Evolutionary conservation across 495 filamentous ascomycete species (phyloP).

Genomic region (Choiromyces venosus): DNA sequence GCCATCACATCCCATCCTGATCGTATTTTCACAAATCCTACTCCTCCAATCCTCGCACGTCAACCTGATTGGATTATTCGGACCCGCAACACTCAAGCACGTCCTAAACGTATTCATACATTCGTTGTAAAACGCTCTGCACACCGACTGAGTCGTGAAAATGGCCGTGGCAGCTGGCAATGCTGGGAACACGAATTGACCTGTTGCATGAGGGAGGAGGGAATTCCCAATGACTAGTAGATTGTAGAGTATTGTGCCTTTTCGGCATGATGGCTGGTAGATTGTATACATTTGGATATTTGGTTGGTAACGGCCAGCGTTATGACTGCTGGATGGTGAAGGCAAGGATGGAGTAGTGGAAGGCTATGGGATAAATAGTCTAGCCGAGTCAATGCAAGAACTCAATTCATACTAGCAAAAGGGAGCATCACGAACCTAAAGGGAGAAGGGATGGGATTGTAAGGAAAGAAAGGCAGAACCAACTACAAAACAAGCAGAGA

Average conservation of each 20-base stretch:
- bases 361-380: neutral
- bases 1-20: slow-evolving; percentile 26
- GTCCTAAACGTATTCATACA: slow-evolving; percentile 28
- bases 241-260: neutral
- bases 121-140: slow-evolving; percentile 17
- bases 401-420: neutral
- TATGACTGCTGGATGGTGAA: neutral
- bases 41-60: slow-evolving; percentile 22
- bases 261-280: neutral
- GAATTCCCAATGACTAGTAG: neutral
- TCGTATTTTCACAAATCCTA: slow-evolving; percentile 25
- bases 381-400: neutral
- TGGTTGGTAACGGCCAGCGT: slow-evolving; percentile 9
- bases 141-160: slow-evolving; percentile 14
- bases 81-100: slow-evolving; percentile 15
- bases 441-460: neutral
- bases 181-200: slow-evolving; percentile 16
- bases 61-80: neutral
- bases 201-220: neutral
- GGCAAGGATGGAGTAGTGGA: neutral
- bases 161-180: neutral
- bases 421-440: neutral
- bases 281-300: neutral
- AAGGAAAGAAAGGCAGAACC: neutral
- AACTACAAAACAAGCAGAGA: neutral